A percentile compares a stretch with the other conserved stretches of the same genome.
Evolutionary conservation across 768 basidiomycete species (phyloP).

Genomic region (Baorangia bicolor): DNA sequence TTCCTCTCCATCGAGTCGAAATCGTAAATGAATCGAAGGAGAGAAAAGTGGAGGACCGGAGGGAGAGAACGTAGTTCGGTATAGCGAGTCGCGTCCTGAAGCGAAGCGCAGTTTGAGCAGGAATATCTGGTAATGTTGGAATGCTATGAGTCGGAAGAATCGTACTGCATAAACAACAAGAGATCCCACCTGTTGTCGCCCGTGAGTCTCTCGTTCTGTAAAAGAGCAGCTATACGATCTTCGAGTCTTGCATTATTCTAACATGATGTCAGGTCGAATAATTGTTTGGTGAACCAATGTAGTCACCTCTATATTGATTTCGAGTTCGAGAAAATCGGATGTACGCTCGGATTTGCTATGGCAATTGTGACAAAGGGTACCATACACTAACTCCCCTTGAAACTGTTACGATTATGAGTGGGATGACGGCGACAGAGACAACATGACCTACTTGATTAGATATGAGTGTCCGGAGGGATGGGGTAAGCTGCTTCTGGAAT

Average conservation of each 20-base stretch:
- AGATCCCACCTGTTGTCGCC: conserved; percentile 76
- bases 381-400: conserved; percentile 81
- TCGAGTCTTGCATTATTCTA: conserved; percentile 74
- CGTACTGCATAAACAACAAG: background rate
- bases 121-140: conserved; percentile 54
- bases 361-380: conserved; percentile 76
- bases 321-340: conserved; percentile 83
- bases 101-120: conserved; percentile 69
- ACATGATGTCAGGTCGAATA: background rate
- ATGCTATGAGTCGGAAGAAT: background rate
- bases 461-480: conserved; percentile 64
- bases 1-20: conserved; percentile 73
- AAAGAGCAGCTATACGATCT: conserved; percentile 62
- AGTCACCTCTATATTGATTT: conserved; percentile 74
- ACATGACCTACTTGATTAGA: conserved; percentile 58
- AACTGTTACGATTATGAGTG: conserved; percentile 51
- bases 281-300: background rate
- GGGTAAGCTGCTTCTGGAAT: conserved; percentile 76
- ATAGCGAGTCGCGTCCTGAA: conserved; percentile 80
- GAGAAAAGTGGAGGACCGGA: conserved; percentile 86
- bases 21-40: conserved; percentile 93
- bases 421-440: background rate
- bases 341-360: conserved; percentile 62
- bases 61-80: conserved; percentile 71
- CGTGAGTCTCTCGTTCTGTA: conserved; percentile 69